These are phyloP conservation scores for Calonectria henricotiae DNA, from an alignment of 2,329 filamentous ascomycete genomes.

Conservation along the genomic window DNA sequence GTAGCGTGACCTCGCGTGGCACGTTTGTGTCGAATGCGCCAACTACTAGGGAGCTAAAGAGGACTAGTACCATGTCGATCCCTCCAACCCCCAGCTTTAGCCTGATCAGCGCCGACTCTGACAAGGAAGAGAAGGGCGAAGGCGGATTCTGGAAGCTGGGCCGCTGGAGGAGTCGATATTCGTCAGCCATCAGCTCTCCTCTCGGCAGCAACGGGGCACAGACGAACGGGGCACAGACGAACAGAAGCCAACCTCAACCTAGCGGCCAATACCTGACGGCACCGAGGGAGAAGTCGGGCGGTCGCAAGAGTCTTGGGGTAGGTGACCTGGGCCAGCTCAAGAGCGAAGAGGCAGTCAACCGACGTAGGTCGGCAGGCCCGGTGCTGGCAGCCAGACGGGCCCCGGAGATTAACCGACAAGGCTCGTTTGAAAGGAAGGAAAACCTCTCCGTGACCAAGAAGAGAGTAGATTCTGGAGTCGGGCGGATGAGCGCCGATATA, in stretches of 20 bases:
- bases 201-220: constrained; percentile 41
- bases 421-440: constrained; percentile 42
- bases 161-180: constrained; percentile 65
- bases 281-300: constrained; percentile 57
- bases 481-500: constrained; percentile 54
- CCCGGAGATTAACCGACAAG: constrained; percentile 46
- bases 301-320: constrained; percentile 54
- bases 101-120: constrained; percentile 58
- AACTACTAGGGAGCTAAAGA: constrained; percentile 49
- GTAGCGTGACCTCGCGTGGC: constrained; percentile 53
- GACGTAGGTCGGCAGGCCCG: constrained; percentile 55
- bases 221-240: constrained; percentile 22
- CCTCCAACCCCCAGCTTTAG: constrained; percentile 73
- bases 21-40: constrained; percentile 43
- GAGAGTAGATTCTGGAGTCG: constrained; percentile 57
- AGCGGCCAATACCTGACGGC: constrained; percentile 44
- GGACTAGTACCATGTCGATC: constrained; percentile 51
- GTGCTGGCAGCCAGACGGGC: constrained; percentile 43
- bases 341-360: constrained; percentile 48
- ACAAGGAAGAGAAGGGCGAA: constrained; percentile 62
- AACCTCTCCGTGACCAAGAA: constrained; percentile 51
- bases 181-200: constrained; percentile 48
- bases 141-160: constrained; percentile 73
- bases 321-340: constrained; percentile 52
- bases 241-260: constrained; percentile 58